Evolutionary conservation across 1,284 basidiomycete genomes (phyloP).

Genomic region (Ustilago trichophora): DNA sequence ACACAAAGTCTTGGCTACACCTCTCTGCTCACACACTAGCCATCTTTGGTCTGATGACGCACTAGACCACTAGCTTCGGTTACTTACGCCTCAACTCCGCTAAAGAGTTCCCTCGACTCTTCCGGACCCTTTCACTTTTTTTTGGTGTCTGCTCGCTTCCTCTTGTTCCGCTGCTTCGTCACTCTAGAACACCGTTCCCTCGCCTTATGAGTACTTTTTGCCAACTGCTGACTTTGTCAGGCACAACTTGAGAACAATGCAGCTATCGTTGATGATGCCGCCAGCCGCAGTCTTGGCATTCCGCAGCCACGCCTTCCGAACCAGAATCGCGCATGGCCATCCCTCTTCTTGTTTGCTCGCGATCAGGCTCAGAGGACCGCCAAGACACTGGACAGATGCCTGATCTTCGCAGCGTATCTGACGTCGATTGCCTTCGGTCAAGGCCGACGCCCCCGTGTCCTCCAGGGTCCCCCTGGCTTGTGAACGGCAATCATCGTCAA

Average conservation of each 20-base stretch:
- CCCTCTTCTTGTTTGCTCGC: slow-evolving; percentile 16
- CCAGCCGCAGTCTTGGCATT: slow-evolving; percentile 34
- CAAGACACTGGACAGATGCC: no score
- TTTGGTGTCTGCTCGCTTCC: no score
- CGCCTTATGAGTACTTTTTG: background rate
- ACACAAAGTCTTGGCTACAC: slow-evolving; percentile 9
- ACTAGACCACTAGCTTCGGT: slow-evolving; percentile 9
- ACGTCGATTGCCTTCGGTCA: slow-evolving; percentile 29
- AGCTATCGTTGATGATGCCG: slow-evolving; percentile 10
- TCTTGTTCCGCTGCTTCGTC: background rate
- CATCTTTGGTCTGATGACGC: no score
- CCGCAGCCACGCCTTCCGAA: slow-evolving; percentile 2
- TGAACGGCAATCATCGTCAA: slow-evolving; percentile 1
- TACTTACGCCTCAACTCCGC: background rate
- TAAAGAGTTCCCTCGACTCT: no score
- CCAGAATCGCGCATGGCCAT: slow-evolving; percentile 3
- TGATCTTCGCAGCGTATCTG: slow-evolving; percentile 5
- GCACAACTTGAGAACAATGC: no score
- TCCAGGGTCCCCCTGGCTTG: slow-evolving; percentile 2
- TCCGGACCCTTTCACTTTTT: slow-evolving; percentile 7
- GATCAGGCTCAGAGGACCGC: no score
- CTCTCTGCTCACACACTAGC: background rate
- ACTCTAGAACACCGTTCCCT: background rate
- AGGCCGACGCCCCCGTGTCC: slow-evolving; percentile 13
- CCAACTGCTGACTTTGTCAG: no score